Evolutionary conservation across 768 basidiomycete genomes (phyloP), one percentile per base, ranked within the genome.

Genomic region (Lyophyllum atratum): DNA sequence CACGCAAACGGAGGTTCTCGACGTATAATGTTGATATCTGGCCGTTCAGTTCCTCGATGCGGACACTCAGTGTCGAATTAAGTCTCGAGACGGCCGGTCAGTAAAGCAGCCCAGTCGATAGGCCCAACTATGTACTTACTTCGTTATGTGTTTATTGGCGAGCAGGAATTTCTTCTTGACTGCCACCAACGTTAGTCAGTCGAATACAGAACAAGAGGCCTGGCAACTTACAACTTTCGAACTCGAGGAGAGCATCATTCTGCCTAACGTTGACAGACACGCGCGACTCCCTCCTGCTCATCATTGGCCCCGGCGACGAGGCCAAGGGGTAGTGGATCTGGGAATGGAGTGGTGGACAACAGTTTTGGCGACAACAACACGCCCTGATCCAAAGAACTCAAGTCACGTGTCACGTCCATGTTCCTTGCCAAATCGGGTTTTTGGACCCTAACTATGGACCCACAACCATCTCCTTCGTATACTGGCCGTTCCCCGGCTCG

Each of bases 151-250:
- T 73, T 92, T 93, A 75, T 93, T 93, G 56, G 91, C 90, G 58
- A 92, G 86, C 21, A 93, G 79, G 66, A 92, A 93, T 76, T 92
- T 93, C 85, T 91, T 92, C 86, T 93, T 93, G 79, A 93, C 92
- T 93, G 69, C 71, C 71, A 79, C 71, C 66, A 65, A 37, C 68
- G 57, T 67, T 63, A 56, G 59, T 66, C 60, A 70, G 68, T 55
- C 52, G 58, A 57, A 58, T 39, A 53, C 57, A 50, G 45, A 54
- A 50, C 58, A 52, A 49, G 33, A 49, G 56, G 49, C 54, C 52
- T 39, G 45, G 59, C 61, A 46, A 81, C 90, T 66, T 72, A 93
- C 91, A 92, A 66, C 83, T 89, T 74, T 93, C 92, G 65, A 92
- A 92, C 67, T 93, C 92, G 59, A 87, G 80, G 42, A 93, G 76